Conservation (phyloP, 1,284 basidiomycete genomes). For the Marasmius sp. region DNA sequence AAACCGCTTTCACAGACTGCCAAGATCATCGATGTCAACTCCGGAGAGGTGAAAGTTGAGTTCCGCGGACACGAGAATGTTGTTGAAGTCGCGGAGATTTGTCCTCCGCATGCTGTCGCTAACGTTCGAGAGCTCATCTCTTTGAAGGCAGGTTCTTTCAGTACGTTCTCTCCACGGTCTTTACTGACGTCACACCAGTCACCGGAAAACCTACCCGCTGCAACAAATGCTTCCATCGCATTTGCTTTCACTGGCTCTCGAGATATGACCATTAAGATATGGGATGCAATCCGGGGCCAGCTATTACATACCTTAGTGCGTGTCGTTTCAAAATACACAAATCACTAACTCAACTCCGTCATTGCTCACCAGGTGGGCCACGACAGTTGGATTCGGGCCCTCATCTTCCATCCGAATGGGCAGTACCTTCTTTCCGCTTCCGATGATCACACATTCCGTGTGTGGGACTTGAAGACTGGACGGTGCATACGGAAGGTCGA, state of each 20-base stretch:
- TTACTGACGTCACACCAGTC: conserved; percentile 4
- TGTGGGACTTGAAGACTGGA: conserved; percentile 74
- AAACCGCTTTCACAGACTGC: conserved; percentile 49
- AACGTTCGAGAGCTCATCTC: conserved; percentile 61
- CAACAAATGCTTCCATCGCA: conserved; percentile 24
- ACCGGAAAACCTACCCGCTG: conserved; percentile 29
- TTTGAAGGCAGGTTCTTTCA: conserved; percentile 31
- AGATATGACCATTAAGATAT: conserved; percentile 73
- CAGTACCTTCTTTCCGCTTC: conserved; percentile 72
- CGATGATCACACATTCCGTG: conserved; percentile 76
- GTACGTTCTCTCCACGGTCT: conserved; percentile 10
- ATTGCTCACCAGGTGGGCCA: conserved; percentile 46
- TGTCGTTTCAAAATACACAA: conserved; percentile 1
- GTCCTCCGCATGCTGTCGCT: conserved; percentile 39
- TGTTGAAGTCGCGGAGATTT: conserved; percentile 51
- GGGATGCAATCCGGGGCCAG: conserved; percentile 68
- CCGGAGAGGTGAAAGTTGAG: conserved; percentile 67
- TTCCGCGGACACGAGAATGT: conserved; percentile 77
- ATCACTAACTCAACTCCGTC: neutral
- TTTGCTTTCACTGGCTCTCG: conserved; percentile 69
- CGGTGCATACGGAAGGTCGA: conserved; percentile 70
- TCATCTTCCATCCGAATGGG: conserved; percentile 74
- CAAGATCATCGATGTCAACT: conserved; percentile 59
- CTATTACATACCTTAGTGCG: conserved; percentile 65
- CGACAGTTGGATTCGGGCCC: conserved; percentile 70